Evolutionary conservation across 495 filamentous ascomycete genomes (phyloP).

Genomic region (Podospora australis): DNA sequence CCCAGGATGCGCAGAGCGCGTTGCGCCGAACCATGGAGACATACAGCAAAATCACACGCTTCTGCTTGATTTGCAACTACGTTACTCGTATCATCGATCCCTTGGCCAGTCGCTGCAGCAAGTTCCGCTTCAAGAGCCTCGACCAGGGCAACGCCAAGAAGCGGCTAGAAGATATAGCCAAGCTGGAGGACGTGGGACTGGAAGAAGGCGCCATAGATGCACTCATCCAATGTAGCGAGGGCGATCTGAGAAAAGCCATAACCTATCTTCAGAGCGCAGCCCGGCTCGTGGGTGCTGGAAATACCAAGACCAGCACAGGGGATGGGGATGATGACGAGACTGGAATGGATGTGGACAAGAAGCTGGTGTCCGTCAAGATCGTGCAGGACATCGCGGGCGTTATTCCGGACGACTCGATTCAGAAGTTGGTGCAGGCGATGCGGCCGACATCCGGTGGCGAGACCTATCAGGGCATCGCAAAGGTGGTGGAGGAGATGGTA

Average conservation of each 20-base stretch:
- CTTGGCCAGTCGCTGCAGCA: constrained; percentile 83
- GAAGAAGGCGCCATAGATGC: constrained; percentile 75
- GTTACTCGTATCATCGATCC: constrained; percentile 98
- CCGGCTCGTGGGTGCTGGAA: constrained; percentile 60
- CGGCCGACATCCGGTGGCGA: constrained; percentile 59
- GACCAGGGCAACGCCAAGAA: constrained; percentile 73
- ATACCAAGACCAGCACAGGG: constrained; percentile 18
- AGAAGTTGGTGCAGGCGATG: constrained; percentile 66
- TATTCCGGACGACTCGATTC: constrained; percentile 68
- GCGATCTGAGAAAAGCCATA: constrained; percentile 91
- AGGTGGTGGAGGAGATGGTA: constrained; percentile 78
- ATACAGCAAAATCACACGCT: constrained; percentile 90
- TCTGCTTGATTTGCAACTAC: constrained; percentile 98
- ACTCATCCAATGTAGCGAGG: constrained; percentile 81
- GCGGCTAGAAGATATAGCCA: constrained; percentile 73
- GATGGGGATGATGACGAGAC: constrained; percentile 38
- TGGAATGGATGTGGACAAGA: constrained; percentile 53
- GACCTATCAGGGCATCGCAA: constrained; percentile 66
- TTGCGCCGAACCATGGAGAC: constrained; percentile 95
- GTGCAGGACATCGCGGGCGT: constrained; percentile 96
- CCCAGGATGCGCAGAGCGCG: constrained; percentile 92
- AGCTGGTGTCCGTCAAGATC: constrained; percentile 61
- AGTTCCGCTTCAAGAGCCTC: constrained; percentile 96
- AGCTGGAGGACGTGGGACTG: constrained; percentile 63
- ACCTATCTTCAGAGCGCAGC: constrained; percentile 93